Evolutionary conservation across 257 asterid genomes (phyloP), one percentile per base, ranked within the genome.

Genomic region (Solanum etuberosum): DNA sequence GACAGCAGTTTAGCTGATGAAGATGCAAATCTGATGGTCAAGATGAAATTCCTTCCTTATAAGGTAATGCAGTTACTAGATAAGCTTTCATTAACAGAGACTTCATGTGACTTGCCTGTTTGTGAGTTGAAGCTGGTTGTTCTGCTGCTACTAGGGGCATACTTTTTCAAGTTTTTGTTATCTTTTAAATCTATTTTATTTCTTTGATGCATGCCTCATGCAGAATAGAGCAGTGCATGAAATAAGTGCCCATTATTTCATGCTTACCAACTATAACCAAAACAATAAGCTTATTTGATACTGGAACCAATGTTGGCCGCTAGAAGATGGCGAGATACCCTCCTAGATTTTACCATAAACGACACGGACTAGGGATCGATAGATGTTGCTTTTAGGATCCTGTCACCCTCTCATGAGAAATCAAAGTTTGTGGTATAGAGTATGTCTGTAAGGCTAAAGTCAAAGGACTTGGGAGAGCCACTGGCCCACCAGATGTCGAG

Each of bases 21-120:
- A 92, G 99, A 97, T 93, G 99, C 99, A 74, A 97, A 97, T 92
- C 88, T 97, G 93, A 97, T 97, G 99, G 91, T 96, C 92, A 97
- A 97, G 93, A 90, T 97, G 94, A 97, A 97, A 88, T 96, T 97
- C 88, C 99, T 97, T 86, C 92, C 99, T 7, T 96, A 97, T 37
- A 97, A 97, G 99, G 99, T 96, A 85, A 67, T 74, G 37, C 82
- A 48, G 46, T 21, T 83, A 31, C 13, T 32, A 57, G 29, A 80
- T 9, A 61, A 15, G 38, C 4, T 18, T 48, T 48, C 43, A 29
- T 20, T 46, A 21, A 81, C 68, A 48, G 68, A 29, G 43, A 18
- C 38, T 29, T 46, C 40, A 80, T 31, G 29, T 80, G 29, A 18
- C 43, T 80, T 9, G 68, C 68, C 42, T 46, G 42, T 80, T 80